phyloP scores from a whole-genome alignment of 2,329 filamentous ascomycete species.

The Chrysoporthe austroafricana region DNA sequence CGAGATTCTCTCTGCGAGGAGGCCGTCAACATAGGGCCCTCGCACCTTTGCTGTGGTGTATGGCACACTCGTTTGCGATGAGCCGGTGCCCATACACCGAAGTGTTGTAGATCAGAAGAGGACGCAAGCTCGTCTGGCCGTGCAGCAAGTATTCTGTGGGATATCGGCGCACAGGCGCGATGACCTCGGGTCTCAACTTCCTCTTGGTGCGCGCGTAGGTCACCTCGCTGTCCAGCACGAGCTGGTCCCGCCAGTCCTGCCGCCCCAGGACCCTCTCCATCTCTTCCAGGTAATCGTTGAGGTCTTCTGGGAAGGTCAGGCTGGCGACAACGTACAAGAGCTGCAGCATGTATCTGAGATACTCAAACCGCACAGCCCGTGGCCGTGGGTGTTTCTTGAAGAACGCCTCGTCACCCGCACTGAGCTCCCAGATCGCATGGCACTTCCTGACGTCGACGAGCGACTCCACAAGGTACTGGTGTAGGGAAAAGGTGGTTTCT shows the following conservation, averaged over 20 bases:
- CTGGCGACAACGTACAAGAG: conserved; percentile 21
- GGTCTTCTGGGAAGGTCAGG: conserved; percentile 24
- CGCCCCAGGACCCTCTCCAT: conserved; percentile 13
- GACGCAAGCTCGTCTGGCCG: conserved; percentile 16
- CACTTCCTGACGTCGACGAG: conserved; percentile 20
- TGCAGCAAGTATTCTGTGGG: conserved; percentile 17
- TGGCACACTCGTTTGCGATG: conserved; percentile 19
- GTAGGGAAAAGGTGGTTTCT: conserved; percentile 13
- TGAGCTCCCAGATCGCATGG: conserved; percentile 24
- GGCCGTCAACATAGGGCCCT: neutral
- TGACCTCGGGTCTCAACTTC: conserved; percentile 16
- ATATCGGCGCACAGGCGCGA: conserved; percentile 14
- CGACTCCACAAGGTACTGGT: conserved; percentile 14
- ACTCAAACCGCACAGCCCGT: conserved; percentile 18
- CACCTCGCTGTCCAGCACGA: conserved; percentile 22
- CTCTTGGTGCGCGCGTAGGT: conserved; percentile 17
- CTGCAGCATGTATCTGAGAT: conserved; percentile 16
- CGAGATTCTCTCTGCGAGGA: neutral
- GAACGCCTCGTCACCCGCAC: conserved; percentile 20
- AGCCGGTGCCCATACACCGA: conserved; percentile 23
- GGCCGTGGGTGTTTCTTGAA: conserved; percentile 16
- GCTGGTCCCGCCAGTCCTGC: conserved; percentile 13
- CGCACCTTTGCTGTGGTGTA: conserved; percentile 12
- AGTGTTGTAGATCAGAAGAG: conserved; percentile 19
- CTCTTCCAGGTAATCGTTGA: conserved; percentile 17